Conservation (phyloP, 352 stramenopile genomes). For the Phytophthora boehmeriae region DNA sequence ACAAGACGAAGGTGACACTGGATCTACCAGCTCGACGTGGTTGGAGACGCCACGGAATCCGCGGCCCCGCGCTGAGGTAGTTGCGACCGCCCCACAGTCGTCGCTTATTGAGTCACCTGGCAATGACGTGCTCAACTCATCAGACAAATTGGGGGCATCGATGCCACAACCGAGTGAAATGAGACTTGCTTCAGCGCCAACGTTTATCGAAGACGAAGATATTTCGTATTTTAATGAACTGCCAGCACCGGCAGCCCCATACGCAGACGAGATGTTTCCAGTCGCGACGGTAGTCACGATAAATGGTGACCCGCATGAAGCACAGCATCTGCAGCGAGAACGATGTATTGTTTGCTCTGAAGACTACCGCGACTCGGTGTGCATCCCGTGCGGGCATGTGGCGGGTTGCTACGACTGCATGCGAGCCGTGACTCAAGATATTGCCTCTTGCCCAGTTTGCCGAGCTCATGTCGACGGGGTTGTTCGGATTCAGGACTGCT, state of each 20-base stretch:
- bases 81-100: slow-evolving; percentile 5
- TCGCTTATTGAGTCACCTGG: neutral
- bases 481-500: slow-evolving; percentile 39
- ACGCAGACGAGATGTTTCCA: slow-evolving; percentile 16
- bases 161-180: slow-evolving; percentile 3
- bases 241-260: neutral
- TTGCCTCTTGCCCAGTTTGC: slow-evolving; percentile 54
- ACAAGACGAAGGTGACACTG: slow-evolving; percentile 17
- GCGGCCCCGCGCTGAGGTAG: slow-evolving; percentile 8
- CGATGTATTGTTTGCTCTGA: slow-evolving; percentile 63
- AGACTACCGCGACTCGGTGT: slow-evolving; percentile 51
- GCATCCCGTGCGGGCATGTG: slow-evolving; percentile 67
- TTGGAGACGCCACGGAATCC: slow-evolving; percentile 16
- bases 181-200: slow-evolving; percentile 27
- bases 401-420: slow-evolving; percentile 63
- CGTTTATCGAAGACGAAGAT: slow-evolving; percentile 30
- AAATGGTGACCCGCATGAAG: slow-evolving; percentile 27
- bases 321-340: slow-evolving; percentile 17
- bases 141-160: slow-evolving; percentile 8
- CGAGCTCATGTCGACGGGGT: slow-evolving; percentile 46
- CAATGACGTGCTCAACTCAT: neutral
- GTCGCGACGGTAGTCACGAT: slow-evolving; percentile 32
- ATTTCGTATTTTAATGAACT: slow-evolving; percentile 21
- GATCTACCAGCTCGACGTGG: slow-evolving; percentile 17
- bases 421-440: slow-evolving; percentile 30